phyloP scores from a whole-genome alignment of 768 basidiomycete genomes.

The Mycena maculata region DNA sequence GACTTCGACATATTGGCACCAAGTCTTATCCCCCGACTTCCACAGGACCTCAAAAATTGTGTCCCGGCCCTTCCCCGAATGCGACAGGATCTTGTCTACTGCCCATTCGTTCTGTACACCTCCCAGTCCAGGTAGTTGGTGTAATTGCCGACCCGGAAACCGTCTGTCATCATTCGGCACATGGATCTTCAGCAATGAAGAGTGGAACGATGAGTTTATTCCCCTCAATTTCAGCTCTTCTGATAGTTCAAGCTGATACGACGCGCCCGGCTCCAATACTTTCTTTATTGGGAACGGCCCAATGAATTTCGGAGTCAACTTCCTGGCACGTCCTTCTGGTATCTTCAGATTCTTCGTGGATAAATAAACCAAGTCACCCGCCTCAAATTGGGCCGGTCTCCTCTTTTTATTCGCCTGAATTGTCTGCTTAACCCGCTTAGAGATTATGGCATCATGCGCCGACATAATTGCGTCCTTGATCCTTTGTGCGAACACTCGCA shows the following conservation, averaged over 20 bases:
- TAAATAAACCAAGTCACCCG: conserved; percentile 44
- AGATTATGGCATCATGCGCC: conserved; percentile 44
- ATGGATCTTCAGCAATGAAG: conserved; percentile 38
- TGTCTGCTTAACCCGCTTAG: conserved; percentile 41
- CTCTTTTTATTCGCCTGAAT: conserved; percentile 38
- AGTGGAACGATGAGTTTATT: conserved; percentile 45
- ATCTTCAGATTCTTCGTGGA: conserved; percentile 35
- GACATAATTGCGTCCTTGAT: conserved; percentile 36
- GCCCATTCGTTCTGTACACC: conserved; percentile 17
- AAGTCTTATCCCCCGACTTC: conserved; percentile 33
- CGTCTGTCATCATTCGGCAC: conserved; percentile 36
- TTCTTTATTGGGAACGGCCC: conserved; percentile 36
- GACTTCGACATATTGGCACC: conserved; percentile 15
- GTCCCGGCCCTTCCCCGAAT: conserved; percentile 25
- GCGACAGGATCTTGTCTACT: conserved; percentile 26
- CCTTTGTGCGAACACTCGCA: conserved; percentile 8
- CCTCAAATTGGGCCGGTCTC: conserved; percentile 27
- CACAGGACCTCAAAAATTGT: conserved; percentile 31
- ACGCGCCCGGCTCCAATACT: conserved; percentile 24
- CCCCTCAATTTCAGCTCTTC: conserved; percentile 19
- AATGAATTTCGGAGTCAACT: conserved; percentile 47
- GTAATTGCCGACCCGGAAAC: conserved; percentile 41
- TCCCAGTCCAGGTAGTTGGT: conserved; percentile 37
- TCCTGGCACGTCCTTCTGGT: conserved; percentile 40
- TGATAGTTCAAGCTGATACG: conserved; percentile 39